Base-by-base conservation (phyloP, 768 basidiomycete species). In the Lactifluus volemus region DNA sequence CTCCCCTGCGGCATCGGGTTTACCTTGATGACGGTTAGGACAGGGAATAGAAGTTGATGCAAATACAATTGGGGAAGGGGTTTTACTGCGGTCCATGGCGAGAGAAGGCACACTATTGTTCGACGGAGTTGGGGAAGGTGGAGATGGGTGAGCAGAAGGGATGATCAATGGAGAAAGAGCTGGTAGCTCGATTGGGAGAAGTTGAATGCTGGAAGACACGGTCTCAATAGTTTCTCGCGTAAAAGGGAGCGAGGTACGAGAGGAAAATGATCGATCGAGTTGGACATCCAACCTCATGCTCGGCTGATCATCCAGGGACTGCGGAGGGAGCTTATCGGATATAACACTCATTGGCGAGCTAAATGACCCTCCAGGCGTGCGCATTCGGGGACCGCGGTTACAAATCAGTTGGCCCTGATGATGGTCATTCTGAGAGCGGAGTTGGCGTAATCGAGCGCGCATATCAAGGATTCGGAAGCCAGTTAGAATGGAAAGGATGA, bases 401-500 rank as follows among this genome's bases (percentile, higher is more conserved):
- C 5, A 1, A 8, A 4, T 29, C 29, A 44, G 29, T 12, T 7
- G 34, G 9, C 1, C 15, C 21, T n/a, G 47, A n/a, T n/a, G 47
- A n/a, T 17, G 4, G 15, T 9, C 21, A n/a, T 34, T 39, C 21
- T 25, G 25, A 41, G 17, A 25, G n/a, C 21, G 53, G 39, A 36
- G 49, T 19, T 41, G 30, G 15, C 54, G 57, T 14, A 53, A 12
- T 38, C 15, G 21, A 9, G 53, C 21, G 30, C 63, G 49, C 53
- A 54, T 51, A 17, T 59, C 21, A 12, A 53, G 5, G 14, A 65
- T 52, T 48, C 64, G 74, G 39, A 73, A 49, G 51, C 79, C 69
- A n/a, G 79, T 78, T 38, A 69, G 68, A 29, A 77, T 69, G 4
- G 83, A 82, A 12, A 84, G 69, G 62, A 77, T 71, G 44, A 84